Base-by-base conservation (phyloP, 495 filamentous ascomycete genomes). In the Daldinia grandis region DNA sequence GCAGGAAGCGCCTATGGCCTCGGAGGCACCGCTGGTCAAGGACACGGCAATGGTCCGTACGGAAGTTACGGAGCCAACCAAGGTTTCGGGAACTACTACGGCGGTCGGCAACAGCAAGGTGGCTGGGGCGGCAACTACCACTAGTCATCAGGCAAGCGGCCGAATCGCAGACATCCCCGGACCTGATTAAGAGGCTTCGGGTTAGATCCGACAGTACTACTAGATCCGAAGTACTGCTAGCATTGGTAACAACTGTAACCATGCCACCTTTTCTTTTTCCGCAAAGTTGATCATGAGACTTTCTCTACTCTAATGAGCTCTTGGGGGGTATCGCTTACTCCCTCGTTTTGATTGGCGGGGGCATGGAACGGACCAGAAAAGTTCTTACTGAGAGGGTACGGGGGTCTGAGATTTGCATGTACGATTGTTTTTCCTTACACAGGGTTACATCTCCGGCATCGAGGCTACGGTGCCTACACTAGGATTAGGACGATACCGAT, bases 71-170 rank as follows among this genome's bases (percentile, higher is more conserved):
- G 86, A 28, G 86, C 84, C 69, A 81, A 81, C 63, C 84, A 86
- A 53, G 84, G 83, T 56, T 85, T 85, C 49, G 77, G 76, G 35
- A 83, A 79, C 63, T 85, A 83, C 75, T 88, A 89, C 68, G 85
- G 85, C 42, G 77, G 78, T 38, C 80, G 78, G 38, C 83, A 85
- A 59, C 77, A 76, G 64, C 82, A 81, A 66, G 80, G 84, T 58
- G 86, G 86, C 58, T 93, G 90, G 89, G 90, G 88, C 70, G 88
- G 86, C 76, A 92, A 92, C 81, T 93, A 93, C 76, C 80, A 84
- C 74, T 83, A 84, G 69, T 64, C 54, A 62, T 75, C 67, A 37
- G 59, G 58, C 33, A 55, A 60, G 59, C 67, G 57, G 53, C 58
- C 54, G 15, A 62, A 59, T 64, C 66, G 63, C 33, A 65, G 30